Base-by-base conservation (phyloP, 2,329 filamentous ascomycete genomes). In the Alternaria burnsii region DNA sequence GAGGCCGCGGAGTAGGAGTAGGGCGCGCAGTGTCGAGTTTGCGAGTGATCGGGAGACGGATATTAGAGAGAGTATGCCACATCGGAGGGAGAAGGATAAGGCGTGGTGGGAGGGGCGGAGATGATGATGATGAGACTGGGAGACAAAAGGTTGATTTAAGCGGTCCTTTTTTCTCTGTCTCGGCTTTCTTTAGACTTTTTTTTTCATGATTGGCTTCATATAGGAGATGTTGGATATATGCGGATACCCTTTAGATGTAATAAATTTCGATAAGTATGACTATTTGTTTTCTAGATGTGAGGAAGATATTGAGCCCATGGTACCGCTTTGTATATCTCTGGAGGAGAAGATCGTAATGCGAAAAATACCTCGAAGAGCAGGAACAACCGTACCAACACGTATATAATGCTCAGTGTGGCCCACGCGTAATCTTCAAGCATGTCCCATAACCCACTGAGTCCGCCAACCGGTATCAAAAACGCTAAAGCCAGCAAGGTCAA, bases 101-200 rank as follows among this genome's bases (percentile, higher is more conserved):
- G 70, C 75, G 53, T 78, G 75, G 75, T 78, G 74, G 73, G 75
- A 78, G 58, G 73, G 71, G 28, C 57, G 67, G 52, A 38, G 63
- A 52, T 58, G 41, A 42, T 38, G 24, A 8, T 34, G 11, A 16
- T 11, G n/a, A 12, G 38, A n/a, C 7, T n/a, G 16, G 14, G n/a
- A 7, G 7, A 20, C 11, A 34, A 40, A 52, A 50, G 51, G 47
- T 44, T 55, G 20, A 24, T 55, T 14, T 4, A 12, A 44, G 14
- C 41, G 43, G 10, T 42, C 4, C 24, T 26, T 22, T 51, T 14
- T 28, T 24, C 24, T 26, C 24, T 26, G 2, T 26, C 7, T 26
- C 24, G 24, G 24, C 7, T 26, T 26, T 26, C 24, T 26, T 26
- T 26, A 26, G 24, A 26, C 24, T 52, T 40, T 47, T 48, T 34